phyloP scores from a whole-genome alignment of 306 rosid genomes.

The Senna tora region DNA sequence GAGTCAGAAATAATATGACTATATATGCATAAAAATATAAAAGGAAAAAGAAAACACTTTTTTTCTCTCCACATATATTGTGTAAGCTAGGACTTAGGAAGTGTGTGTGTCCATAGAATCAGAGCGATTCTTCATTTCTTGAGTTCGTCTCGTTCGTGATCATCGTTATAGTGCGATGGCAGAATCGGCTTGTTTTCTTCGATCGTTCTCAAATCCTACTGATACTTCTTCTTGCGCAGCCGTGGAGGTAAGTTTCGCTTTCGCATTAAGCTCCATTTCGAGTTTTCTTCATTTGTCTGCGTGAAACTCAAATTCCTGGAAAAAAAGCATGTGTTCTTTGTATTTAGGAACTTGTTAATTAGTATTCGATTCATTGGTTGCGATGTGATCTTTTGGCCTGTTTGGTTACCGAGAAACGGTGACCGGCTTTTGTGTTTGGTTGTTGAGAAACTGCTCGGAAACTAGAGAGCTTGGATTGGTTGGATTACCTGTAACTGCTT shows the following conservation, averaged over 20 bases:
- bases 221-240: slow-evolving; percentile 46
- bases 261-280: background rate
- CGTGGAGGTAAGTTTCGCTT: slow-evolving; percentile 52
- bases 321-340: background rate
- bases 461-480: too few species aligned
- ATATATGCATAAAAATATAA: background rate
- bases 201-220: slow-evolving; percentile 65
- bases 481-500: slow-evolving; percentile 36
- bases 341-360: background rate
- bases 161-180: slow-evolving; percentile 41
- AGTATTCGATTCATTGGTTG: slow-evolving; percentile 13
- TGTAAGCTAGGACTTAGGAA: background rate
- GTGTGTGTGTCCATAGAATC: background rate
- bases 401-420: slow-evolving; percentile 28
- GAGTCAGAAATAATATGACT: background rate
- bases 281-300: background rate
- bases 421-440: slow-evolving; percentile 19
- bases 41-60: background rate
- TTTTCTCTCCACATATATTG: background rate
- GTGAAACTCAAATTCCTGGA: background rate
- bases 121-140: too few species aligned
- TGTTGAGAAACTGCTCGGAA: slow-evolving; percentile 4
- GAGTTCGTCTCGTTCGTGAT: too few species aligned
- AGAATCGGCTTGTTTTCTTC: slow-evolving; percentile 62
- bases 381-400: slow-evolving; percentile 12